Evolutionary conservation across 2,329 filamentous ascomycete genomes (phyloP).

Genomic region (Xylaria multiplex): DNA sequence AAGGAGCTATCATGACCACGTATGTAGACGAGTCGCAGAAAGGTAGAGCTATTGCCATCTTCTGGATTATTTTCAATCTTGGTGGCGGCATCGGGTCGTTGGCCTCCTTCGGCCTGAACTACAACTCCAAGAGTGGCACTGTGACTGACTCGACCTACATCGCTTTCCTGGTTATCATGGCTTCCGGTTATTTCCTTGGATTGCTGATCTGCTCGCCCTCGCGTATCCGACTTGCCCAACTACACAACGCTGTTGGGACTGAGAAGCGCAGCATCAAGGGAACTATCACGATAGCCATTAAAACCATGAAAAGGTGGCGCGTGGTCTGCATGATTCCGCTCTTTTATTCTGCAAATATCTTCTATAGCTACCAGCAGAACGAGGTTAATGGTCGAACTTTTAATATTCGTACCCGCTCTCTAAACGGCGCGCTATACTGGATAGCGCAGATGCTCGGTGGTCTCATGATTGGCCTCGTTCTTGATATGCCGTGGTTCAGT

Average conservation of each 20-base stretch:
- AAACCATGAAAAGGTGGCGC: constrained; percentile 32
- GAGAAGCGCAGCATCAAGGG: constrained; percentile 32
- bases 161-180: constrained; percentile 34
- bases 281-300: constrained; percentile 24
- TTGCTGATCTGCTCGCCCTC: constrained; percentile 34
- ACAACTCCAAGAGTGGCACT: constrained; percentile 32
- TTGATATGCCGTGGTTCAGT: constrained; percentile 33
- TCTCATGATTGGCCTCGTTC: constrained; percentile 31
- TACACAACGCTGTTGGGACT: constrained; percentile 30
- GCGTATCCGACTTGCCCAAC: constrained; percentile 31
- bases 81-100: constrained; percentile 35
- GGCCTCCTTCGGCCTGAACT: constrained; percentile 36
- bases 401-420: constrained; percentile 35
- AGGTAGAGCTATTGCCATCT: constrained; percentile 34
- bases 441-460: constrained; percentile 36
- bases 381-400: constrained; percentile 35
- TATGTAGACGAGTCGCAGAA: constrained; percentile 38
- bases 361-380: constrained; percentile 38
- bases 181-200: constrained; percentile 33
- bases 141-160: constrained; percentile 35
- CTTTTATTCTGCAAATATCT: constrained; percentile 35
- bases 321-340: constrained; percentile 33
- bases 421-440: constrained; percentile 35
- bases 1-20: constrained; percentile 36
- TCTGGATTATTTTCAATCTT: constrained; percentile 37